phyloP scores from a whole-genome alignment of 148 eudicot genomes.

The Bassia scoparia region DNA sequence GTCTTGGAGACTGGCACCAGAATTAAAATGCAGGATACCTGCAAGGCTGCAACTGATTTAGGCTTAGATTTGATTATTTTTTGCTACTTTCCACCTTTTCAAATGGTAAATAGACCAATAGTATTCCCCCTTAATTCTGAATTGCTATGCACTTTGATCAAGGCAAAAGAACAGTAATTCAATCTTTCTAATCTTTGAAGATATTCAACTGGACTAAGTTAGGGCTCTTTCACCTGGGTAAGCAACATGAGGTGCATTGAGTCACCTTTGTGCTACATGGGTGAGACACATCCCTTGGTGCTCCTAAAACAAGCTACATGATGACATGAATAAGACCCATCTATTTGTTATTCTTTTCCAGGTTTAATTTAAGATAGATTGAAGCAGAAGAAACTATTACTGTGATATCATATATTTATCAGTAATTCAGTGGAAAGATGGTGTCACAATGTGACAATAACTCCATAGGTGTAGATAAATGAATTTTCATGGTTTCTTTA shows the following conservation, averaged over 20 bases:
- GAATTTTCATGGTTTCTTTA: background rate
- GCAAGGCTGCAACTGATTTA: background rate
- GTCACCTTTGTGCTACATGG: background rate
- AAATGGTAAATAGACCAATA: background rate
- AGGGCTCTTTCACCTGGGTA: background rate
- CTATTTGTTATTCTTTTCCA: background rate
- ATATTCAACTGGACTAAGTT: background rate
- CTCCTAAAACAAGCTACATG: background rate
- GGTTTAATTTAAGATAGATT: background rate
- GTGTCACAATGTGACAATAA: background rate
- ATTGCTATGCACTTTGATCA: background rate
- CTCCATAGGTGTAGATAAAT: background rate
- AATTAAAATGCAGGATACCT: background rate
- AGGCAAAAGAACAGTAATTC: background rate
- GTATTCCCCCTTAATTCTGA: background rate
- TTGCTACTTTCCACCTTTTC: background rate
- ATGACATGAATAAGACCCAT: background rate
- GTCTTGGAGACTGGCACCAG: background rate
- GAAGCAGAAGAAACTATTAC: background rate
- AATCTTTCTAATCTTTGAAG: too few species aligned
- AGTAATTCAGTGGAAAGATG: background rate
- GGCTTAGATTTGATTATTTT: too few species aligned
- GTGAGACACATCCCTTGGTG: background rate
- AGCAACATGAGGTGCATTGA: background rate
- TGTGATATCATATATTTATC: too few species aligned